A percentile compares a stretch with the other conserved stretches of the same genome.
Evolutionary conservation across 1,139 yeast genomes (phyloP).

Genomic region (Blastobotrys persicus): DNA sequence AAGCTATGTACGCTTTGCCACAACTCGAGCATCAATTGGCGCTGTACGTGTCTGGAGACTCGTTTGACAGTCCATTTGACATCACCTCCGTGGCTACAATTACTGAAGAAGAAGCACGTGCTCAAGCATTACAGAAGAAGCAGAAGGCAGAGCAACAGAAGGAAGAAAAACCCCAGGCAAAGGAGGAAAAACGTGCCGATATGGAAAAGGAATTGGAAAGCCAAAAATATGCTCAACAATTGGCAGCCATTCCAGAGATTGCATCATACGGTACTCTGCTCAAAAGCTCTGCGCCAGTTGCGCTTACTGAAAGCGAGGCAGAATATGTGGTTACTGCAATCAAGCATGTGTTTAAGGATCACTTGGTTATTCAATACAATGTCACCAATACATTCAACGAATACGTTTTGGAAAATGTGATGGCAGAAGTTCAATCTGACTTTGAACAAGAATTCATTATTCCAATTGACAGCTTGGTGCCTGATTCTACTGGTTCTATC

Average conservation of each 20-base stretch:
- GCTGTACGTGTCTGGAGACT: conserved; percentile 62
- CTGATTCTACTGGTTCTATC: conserved; percentile 68
- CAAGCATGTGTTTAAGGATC: conserved; percentile 75
- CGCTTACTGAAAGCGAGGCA: conserved; percentile 87
- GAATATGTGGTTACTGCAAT: conserved; percentile 86
- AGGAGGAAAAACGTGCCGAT: conserved; percentile 35
- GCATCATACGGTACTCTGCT: conserved; percentile 68
- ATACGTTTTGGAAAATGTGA: conserved; percentile 72
- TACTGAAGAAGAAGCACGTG: conserved; percentile 61
- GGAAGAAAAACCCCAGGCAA: conserved; percentile 43
- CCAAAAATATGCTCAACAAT: conserved; percentile 65
- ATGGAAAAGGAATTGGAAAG: conserved; percentile 38
- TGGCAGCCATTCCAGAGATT: conserved; percentile 67
- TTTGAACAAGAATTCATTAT: conserved; percentile 65
- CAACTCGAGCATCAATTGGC: conserved; percentile 76
- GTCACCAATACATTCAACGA: conserved; percentile 82
- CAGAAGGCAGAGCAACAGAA: conserved; percentile 19
- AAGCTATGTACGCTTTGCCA: conserved; percentile 67
- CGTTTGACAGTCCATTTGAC: conserved; percentile 68
- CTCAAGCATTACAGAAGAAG: conserved; percentile 47
- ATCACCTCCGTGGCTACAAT: conserved; percentile 61
- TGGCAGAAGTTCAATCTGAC: conserved; percentile 60
- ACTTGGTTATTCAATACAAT: conserved; percentile 80
- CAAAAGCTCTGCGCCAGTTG: conserved; percentile 64
- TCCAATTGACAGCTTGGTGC: conserved; percentile 69